A percentile compares a stretch with the other conserved stretches of the same genome.
Conservation (phyloP, 139 green algal species). For the Volvox africanus region DNA sequence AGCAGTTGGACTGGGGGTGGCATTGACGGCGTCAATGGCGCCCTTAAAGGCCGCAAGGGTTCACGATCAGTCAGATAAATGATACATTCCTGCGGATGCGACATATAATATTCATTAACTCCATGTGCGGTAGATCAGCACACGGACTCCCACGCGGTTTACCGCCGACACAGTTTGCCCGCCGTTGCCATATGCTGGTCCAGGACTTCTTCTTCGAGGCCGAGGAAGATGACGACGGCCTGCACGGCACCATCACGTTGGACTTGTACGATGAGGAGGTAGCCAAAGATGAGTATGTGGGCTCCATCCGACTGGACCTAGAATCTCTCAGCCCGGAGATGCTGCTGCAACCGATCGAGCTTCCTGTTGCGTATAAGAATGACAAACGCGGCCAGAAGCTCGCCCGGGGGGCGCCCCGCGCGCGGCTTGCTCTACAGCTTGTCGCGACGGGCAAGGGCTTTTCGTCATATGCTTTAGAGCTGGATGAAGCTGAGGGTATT, state of each 20-base stretch:
- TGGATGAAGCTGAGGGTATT: conserved; percentile 2
- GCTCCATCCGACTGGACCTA: neutral
- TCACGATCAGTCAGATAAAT: no score
- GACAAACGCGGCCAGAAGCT: conserved; percentile 3
- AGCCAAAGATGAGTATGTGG: conserved; percentile 21
- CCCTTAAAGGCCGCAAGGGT: no score
- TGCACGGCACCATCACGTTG: conserved; percentile 10
- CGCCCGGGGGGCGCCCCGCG: neutral
- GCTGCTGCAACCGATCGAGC: neutral
- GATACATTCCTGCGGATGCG: no score
- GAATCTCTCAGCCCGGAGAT: neutral
- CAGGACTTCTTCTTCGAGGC: conserved; percentile 48
- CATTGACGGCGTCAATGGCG: no score
- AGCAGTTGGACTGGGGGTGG: no score
- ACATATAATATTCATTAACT: no score
- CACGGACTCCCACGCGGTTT: no score
- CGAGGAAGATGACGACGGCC: conserved; percentile 4
- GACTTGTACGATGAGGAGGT: conserved; percentile 45
- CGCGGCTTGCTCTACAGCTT: conserved; percentile 19
- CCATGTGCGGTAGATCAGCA: no score
- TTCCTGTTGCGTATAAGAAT: neutral
- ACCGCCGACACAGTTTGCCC: no score
- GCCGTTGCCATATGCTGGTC: no score
- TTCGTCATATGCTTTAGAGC: neutral
- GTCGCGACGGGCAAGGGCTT: neutral